A percentile compares a stretch with the other conserved stretches of the same genome.
Evolutionary conservation across 257 asterid genomes (phyloP).

Genomic region (Eucommia ulmoides): DNA sequence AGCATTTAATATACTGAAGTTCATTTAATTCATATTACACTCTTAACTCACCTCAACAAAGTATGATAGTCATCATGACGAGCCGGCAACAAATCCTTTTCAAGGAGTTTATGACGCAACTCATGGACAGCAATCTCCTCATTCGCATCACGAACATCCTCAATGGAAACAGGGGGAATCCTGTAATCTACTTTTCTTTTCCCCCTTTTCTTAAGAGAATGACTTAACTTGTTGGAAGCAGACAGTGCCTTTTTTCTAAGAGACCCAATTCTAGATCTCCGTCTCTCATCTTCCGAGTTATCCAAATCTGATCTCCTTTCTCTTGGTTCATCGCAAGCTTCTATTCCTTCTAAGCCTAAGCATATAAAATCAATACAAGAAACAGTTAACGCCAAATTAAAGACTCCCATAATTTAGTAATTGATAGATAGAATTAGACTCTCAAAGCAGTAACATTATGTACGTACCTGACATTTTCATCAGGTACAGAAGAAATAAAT

Average conservation of each 20-base stretch:
- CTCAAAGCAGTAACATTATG: neutral
- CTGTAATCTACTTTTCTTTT: conserved; percentile 84
- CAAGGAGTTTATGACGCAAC: conserved; percentile 61
- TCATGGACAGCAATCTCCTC: conserved; percentile 78
- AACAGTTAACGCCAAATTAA: no score
- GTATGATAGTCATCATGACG: conserved; percentile 88
- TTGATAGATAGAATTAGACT: neutral
- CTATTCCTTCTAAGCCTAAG: conserved; percentile 29
- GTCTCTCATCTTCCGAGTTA: conserved; percentile 69
- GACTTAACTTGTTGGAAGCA: conserved; percentile 87
- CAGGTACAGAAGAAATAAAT: conserved; percentile 23
- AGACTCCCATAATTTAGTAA: neutral
- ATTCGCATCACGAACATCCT: conserved; percentile 76
- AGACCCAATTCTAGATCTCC: conserved; percentile 62
- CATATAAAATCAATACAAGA: neutral
- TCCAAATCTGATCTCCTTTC: conserved; percentile 78
- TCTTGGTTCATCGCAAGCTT: conserved; percentile 48
- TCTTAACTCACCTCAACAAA: conserved; percentile 59
- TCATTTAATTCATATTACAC: no score
- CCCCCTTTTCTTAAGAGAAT: conserved; percentile 80
- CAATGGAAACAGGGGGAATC: conserved; percentile 72
- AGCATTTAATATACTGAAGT: no score
- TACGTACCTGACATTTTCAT: conserved; percentile 61
- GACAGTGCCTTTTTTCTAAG: conserved; percentile 72
- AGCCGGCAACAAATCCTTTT: conserved; percentile 60